Conservation (phyloP, 106 monocot species). For the Vanilla planifolia region DNA sequence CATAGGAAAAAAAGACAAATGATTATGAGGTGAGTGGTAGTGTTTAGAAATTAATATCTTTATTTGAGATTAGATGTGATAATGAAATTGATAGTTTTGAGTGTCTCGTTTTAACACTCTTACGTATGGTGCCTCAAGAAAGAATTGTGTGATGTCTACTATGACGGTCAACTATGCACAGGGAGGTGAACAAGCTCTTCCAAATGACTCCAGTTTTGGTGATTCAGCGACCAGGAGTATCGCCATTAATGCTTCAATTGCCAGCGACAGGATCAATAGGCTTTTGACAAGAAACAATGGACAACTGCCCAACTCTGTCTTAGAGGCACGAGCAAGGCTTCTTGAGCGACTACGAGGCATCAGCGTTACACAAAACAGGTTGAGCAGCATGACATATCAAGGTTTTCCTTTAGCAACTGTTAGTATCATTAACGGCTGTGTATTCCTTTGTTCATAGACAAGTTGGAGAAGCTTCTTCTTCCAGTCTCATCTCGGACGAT, state of each 20-base stretch:
- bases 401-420: background rate
- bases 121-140: no score
- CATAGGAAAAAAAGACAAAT: no score
- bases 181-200: slow-evolving; percentile 14
- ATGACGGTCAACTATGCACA: slow-evolving; percentile 1
- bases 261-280: slow-evolving; percentile 9
- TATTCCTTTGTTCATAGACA: background rate
- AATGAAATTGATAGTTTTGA: no score
- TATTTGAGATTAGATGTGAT: no score
- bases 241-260: slow-evolving; percentile 9
- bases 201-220: slow-evolving; percentile 7
- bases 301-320: slow-evolving; percentile 47
- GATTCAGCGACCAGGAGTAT: slow-evolving; percentile 12
- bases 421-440: no score
- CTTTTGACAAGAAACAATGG: slow-evolving; percentile 22
- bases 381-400: background rate
- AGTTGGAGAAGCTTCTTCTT: background rate
- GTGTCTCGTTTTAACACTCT: no score
- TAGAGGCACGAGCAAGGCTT: slow-evolving; percentile 66
- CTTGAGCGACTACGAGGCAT: slow-evolving; percentile 63
- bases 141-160: no score
- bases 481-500: background rate
- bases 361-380: slow-evolving; percentile 53
- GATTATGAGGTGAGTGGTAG: no score
- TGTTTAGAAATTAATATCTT: no score